Evolutionary conservation across 208 protist genomes (phyloP).

Genomic region (Endotrypanum monterogeii): DNA sequence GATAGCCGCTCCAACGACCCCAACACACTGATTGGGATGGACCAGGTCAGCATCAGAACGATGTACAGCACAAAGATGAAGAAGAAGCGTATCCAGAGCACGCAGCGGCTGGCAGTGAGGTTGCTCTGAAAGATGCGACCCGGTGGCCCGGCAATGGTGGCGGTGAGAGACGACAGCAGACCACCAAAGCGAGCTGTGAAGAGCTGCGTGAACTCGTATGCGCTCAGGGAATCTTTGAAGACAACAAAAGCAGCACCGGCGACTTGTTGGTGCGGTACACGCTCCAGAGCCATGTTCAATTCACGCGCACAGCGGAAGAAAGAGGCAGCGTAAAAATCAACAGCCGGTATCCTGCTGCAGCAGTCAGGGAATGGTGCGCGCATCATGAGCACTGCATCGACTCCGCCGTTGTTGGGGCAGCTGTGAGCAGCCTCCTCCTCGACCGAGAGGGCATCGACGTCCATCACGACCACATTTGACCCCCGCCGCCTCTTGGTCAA

Average conservation of each 20-base stretch:
- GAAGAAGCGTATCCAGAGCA: constrained; percentile 47
- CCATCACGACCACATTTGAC: not conserved
- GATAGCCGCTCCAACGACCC: constrained; percentile 76
- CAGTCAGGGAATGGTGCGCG: constrained; percentile 37
- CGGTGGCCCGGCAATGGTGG: constrained; percentile 72
- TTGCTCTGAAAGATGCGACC: constrained; percentile 70
- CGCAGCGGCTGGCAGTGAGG: constrained; percentile 44
- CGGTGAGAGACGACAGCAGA: constrained; percentile 35
- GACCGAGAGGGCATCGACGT: not conserved
- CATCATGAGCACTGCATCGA: constrained; percentile 29
- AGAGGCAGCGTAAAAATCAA: constrained; percentile 47
- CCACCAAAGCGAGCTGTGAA: constrained; percentile 53
- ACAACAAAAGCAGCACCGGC: constrained; percentile 67
- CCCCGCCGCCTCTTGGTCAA: constrained; percentile 3
- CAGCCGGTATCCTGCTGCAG: constrained; percentile 49
- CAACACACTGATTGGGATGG: constrained; percentile 75
- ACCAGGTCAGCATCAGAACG: constrained; percentile 65
- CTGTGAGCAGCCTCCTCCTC: not conserved
- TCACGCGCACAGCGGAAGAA: constrained; percentile 38
- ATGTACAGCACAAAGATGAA: constrained; percentile 55
- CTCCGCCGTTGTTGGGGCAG: not conserved
- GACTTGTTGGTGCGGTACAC: constrained; percentile 36
- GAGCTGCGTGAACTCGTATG: constrained; percentile 79
- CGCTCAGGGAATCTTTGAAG: constrained; percentile 62
- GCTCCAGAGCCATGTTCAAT: constrained; percentile 53